Conservation (phyloP, 2,329 filamentous ascomycete species). For the Colletotrichum godetiae region DNA sequence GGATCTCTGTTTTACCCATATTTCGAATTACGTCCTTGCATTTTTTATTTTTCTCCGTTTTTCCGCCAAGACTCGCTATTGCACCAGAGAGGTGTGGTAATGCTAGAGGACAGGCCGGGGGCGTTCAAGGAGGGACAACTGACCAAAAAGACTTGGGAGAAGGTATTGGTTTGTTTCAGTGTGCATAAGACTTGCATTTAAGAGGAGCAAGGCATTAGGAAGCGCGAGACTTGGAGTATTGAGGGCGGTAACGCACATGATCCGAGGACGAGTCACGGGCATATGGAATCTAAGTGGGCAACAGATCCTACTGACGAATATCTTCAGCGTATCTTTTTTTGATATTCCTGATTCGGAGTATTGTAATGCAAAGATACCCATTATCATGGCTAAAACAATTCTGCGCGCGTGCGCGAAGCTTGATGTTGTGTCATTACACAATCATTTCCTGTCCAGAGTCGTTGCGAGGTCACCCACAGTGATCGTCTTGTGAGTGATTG, state of each 20-base stretch:
- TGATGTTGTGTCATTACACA: not conserved
- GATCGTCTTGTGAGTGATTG: not conserved
- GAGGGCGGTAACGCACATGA: slow-evolving; percentile 6
- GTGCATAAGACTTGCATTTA: not conserved
- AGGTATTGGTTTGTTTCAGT: slow-evolving; percentile 12
- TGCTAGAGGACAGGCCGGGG: slow-evolving; percentile 10
- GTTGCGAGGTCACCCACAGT: not conserved
- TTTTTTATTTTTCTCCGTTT: not conserved
- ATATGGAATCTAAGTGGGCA: not conserved
- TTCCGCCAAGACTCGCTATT: not conserved
- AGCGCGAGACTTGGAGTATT: slow-evolving; percentile 23
- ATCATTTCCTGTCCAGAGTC: not conserved
- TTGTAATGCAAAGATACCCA: slow-evolving; percentile 14
- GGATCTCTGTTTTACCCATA: not conserved
- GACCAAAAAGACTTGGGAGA: slow-evolving; percentile 23
- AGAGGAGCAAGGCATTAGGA: slow-evolving; percentile 12
- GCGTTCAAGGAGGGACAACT: slow-evolving; percentile 15
- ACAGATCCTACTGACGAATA: slow-evolving; percentile 1
- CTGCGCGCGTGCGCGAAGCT: not conserved
- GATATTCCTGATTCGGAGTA: not conserved
- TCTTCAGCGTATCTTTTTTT: not conserved
- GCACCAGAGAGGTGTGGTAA: not conserved
- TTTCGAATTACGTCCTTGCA: not conserved
- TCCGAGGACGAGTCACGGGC: slow-evolving; percentile 2
- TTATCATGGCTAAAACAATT: not conserved